A percentile compares a stretch with the other conserved stretches of the same genome.
phyloP scores from a whole-genome alignment of 371 early-diverging fungal genomes.

The Apophysomyces trapeziformis region DNA sequence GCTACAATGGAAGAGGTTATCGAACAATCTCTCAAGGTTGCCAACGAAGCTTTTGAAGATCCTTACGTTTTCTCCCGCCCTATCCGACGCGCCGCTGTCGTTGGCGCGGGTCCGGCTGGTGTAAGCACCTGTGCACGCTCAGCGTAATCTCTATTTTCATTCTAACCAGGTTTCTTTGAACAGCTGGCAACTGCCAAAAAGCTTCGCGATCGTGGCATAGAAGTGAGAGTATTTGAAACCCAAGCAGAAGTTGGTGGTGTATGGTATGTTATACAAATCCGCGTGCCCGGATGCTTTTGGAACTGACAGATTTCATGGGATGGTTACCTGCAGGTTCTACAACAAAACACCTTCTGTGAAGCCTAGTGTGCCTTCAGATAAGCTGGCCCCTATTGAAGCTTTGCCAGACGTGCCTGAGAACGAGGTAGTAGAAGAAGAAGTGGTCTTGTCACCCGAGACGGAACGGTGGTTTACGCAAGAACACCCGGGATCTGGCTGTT shows the following conservation, averaged over 20 bases:
- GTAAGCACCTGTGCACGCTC: slow-evolving; percentile 14
- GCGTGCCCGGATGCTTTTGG: background rate
- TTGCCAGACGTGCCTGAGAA: background rate
- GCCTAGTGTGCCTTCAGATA: slow-evolving; percentile 29
- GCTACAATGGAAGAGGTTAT: background rate
- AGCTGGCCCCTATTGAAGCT: slow-evolving; percentile 21
- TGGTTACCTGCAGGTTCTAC: slow-evolving; percentile 16
- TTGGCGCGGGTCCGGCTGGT: slow-evolving; percentile 52
- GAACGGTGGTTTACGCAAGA: slow-evolving; percentile 26
- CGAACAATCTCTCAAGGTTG: slow-evolving; percentile 12
- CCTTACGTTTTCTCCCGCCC: slow-evolving; percentile 23
- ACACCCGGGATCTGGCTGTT: slow-evolving; percentile 19
- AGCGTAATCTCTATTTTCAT: background rate
- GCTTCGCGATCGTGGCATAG: slow-evolving; percentile 36
- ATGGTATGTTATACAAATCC: slow-evolving; percentile 24
- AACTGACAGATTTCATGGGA: no score
- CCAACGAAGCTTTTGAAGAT: slow-evolving; percentile 19
- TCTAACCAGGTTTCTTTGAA: background rate
- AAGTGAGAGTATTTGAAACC: slow-evolving; percentile 42
- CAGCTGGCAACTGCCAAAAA: slow-evolving; percentile 40
- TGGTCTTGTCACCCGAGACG: slow-evolving; percentile 20
- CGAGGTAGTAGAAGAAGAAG: background rate
- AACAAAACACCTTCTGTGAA: slow-evolving; percentile 22
- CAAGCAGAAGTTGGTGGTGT: slow-evolving; percentile 35
- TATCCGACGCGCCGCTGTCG: slow-evolving; percentile 39